Base-by-base conservation (phyloP, 805 yeast species). In the Spathaspora girioi region DNA sequence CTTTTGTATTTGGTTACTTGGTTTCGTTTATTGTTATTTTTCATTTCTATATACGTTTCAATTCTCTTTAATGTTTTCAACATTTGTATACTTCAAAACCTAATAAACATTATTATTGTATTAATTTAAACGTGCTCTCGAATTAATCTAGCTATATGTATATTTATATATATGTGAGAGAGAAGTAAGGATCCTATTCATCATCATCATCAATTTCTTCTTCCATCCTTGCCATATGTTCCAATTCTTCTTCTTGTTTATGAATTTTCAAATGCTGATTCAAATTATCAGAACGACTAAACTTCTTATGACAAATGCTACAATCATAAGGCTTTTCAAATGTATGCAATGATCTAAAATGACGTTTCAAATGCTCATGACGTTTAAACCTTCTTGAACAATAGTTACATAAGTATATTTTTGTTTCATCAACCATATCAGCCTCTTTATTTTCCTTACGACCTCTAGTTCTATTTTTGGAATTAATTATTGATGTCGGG, bases 291-390 rank as follows among this genome's bases (percentile, higher is more conserved):
- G 83, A 75, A 56, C 90, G 70, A 53, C 87, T 82, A 57, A 85
- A 85, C 58, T 82, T 81, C 62, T 84, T 83, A 32, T 76, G 77
- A 60, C 90, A 85, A 19, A 79, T 71, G 9, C 72, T 69, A 64
- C 90, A 85, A 51, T 76, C 80, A 64, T 76, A 84, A 0, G 90
- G 93, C 64, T 84, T 86, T 51, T 84, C 89, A 50, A 83, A 77
- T 32, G 87, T 85, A 60, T 87, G 94, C 53, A 87, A 72, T 17
- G 89, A 82, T 52, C 92, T 71, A 62, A 83, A 80, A 60, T 87
- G 94, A 53, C 94, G 76, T 63, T 84, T 85, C 58, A 87, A 68
- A 65, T 87, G 94, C 60, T 87, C 94, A 63, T 86, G 89, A 57
- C 94, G 76, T 62, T 84, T 82, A 68, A 87, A 87, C 38, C 79